Conservation (phyloP, 164 flowering plant species). For the Sedum album region DNA sequence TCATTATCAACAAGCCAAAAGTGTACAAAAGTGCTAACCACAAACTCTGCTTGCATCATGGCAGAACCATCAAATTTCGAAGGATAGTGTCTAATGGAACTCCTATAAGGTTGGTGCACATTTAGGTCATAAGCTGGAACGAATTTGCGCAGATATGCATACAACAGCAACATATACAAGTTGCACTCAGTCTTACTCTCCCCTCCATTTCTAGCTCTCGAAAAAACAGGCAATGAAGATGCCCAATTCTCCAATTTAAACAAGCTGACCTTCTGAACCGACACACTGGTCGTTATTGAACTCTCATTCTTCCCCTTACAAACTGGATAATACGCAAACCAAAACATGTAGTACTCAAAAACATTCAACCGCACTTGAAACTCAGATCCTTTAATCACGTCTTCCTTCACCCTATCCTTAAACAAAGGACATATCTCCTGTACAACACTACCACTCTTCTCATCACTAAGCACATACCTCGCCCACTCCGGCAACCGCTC, state of each 20-base stretch:
- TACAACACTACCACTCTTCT: conserved; percentile 31
- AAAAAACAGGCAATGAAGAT: conserved; percentile 43
- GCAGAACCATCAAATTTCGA: conserved; percentile 33
- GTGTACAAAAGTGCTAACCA: conserved; percentile 45
- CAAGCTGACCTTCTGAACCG: conserved; percentile 20
- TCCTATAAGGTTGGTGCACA: conserved; percentile 49
- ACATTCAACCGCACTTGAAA: conserved; percentile 64
- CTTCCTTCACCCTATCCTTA: conserved; percentile 42
- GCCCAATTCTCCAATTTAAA: conserved; percentile 70
- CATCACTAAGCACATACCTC: conserved; percentile 38
- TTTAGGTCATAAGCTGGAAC: conserved; percentile 42
- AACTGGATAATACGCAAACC: conserved; percentile 89
- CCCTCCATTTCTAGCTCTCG: conserved; percentile 19
- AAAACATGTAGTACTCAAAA: conserved; percentile 76
- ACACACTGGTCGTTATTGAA: conserved; percentile 13
- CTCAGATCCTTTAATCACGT: conserved; percentile 25
- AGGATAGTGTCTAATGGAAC: conserved; percentile 58
- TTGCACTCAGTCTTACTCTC: conserved; percentile 33
- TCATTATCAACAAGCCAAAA: conserved; percentile 87
- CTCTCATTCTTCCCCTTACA: conserved; percentile 48
- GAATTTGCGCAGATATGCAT: conserved; percentile 56
- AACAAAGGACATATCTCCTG: conserved; percentile 56
- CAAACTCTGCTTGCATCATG: conserved; percentile 47
- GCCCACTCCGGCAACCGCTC: conserved; percentile 84
- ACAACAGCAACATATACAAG: conserved; percentile 52